A percentile compares a stretch with the other conserved stretches of the same genome.
These are phyloP conservation scores for Beauveria australis DNA, from an alignment of 2,329 filamentous ascomycete genomes.

Conservation along the genomic window DNA sequence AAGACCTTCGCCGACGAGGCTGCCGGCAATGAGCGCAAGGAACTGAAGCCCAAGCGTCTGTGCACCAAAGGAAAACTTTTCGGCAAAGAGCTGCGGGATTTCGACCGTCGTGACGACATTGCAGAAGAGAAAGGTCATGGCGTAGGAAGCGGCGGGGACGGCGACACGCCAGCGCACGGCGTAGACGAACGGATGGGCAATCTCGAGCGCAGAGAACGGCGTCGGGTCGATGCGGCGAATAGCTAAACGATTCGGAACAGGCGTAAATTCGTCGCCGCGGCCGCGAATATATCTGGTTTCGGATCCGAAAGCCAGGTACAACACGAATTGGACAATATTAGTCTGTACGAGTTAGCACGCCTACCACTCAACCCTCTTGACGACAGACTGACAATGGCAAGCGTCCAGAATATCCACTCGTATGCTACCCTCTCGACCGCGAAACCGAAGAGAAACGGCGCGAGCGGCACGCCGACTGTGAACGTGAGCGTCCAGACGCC, in stretches of 20 bases:
- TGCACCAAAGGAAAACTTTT: background rate
- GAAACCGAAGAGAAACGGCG: slow-evolving; percentile 2
- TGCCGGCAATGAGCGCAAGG: slow-evolving; percentile 3
- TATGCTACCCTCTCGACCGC: background rate
- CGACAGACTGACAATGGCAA: background rate
- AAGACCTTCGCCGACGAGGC: background rate
- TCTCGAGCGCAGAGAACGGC: background rate
- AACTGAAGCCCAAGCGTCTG: slow-evolving; percentile 3
- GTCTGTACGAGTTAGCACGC: background rate
- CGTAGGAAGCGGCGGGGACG: background rate
- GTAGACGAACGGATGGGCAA: background rate
- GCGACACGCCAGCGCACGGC: background rate
- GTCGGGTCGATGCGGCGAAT: slow-evolving; percentile 1
- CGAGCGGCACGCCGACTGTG: background rate
- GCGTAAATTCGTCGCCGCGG: background rate
- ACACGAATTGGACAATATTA: background rate
- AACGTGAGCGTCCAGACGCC: slow-evolving; percentile 7
- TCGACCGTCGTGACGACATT: slow-evolving; percentile 4
- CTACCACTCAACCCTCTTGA: background rate
- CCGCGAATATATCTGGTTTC: background rate
- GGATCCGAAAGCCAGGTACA: background rate
- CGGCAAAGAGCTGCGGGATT: slow-evolving; percentile 6
- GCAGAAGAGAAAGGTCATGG: slow-evolving; percentile 4
- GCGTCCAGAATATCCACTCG: slow-evolving; percentile 4
- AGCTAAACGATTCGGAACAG: background rate